Conservation (phyloP, 495 filamentous ascomycete species). For the Penicillium cosmopolitanum region DNA sequence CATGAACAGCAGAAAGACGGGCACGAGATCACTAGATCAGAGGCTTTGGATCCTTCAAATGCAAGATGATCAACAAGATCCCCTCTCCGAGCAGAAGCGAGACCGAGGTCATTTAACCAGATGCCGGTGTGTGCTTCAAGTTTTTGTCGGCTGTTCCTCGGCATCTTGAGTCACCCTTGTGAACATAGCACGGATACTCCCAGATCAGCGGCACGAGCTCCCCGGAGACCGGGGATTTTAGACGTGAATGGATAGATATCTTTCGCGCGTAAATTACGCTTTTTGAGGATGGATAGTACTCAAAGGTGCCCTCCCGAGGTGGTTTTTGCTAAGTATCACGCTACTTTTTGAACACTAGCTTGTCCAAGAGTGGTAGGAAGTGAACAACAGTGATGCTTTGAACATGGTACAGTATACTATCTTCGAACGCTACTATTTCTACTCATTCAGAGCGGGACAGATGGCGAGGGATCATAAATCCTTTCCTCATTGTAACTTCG, state of each 20-base stretch:
- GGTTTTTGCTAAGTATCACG: background rate
- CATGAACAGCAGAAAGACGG: background rate
- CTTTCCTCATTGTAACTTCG: slow-evolving; percentile 35
- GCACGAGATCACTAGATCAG: slow-evolving; percentile 11
- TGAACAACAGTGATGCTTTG: too few relatives aligned
- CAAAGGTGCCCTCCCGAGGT: background rate
- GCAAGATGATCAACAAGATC: background rate
- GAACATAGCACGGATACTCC: slow-evolving; percentile 12
- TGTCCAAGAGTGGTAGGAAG: background rate
- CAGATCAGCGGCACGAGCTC: slow-evolving; percentile 2
- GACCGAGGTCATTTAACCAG: slow-evolving; percentile 3
- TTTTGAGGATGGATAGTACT: background rate
- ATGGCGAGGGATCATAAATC: slow-evolving; percentile 29
- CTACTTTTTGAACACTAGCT: background rate
- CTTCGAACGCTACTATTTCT: background rate
- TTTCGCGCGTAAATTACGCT: background rate
- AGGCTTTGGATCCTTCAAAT: background rate
- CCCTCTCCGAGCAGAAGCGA: background rate
- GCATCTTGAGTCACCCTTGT: slow-evolving; percentile 25
- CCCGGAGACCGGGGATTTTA: background rate
- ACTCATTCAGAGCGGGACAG: background rate
- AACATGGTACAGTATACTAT: background rate
- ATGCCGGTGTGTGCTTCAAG: slow-evolving; percentile 2
- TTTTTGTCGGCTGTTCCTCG: slow-evolving; percentile 21
- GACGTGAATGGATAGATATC: background rate